Evolutionary conservation across 768 basidiomycete genomes (phyloP).

Genomic region (Ramaria sp.): DNA sequence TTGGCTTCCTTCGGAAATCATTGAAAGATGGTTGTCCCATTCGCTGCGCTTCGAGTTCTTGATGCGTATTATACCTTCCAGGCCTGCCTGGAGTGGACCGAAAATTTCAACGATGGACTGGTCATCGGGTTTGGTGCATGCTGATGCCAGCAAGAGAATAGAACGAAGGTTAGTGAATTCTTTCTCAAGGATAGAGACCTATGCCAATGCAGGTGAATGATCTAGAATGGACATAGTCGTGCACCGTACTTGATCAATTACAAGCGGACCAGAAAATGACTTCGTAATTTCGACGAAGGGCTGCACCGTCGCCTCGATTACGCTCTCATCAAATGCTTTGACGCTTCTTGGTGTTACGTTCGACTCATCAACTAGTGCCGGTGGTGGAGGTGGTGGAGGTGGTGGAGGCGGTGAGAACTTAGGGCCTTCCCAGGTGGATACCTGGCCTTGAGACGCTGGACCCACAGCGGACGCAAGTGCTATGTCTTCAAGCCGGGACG

Average conservation of each 20-base stretch:
- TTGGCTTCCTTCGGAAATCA: conserved; percentile 73
- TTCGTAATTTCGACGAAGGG: conserved; percentile 66
- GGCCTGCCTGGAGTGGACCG: conserved; percentile 54
- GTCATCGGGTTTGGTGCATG: conserved; percentile 73
- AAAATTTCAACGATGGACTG: conserved; percentile 47
- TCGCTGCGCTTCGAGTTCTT: conserved; percentile 78
- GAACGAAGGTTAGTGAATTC: conserved; percentile 59
- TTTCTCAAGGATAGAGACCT: conserved; percentile 63
- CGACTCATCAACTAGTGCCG: conserved; percentile 20
- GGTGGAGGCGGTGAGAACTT: conserved; percentile 13
- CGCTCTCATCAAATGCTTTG: conserved; percentile 58
- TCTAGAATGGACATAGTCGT: neutral
- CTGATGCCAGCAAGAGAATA: conserved; percentile 54
- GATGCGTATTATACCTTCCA: conserved; percentile 67
- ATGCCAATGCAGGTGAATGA: neutral
- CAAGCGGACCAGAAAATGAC: conserved; percentile 52
- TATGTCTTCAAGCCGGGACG: conserved; percentile 87
- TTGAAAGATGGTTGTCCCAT: conserved; percentile 72
- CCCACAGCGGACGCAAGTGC: conserved; percentile 35
- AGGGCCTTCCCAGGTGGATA: conserved; percentile 20
- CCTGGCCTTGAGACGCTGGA: conserved; percentile 14
- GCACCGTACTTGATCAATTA: conserved; percentile 65
- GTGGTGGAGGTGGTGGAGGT: conserved; percentile 20
- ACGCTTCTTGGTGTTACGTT: conserved; percentile 42
- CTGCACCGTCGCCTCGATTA: conserved; percentile 65